phyloP scores from a whole-genome alignment of 768 basidiomycete genomes.

The Neoboletus subvelutipes region DNA sequence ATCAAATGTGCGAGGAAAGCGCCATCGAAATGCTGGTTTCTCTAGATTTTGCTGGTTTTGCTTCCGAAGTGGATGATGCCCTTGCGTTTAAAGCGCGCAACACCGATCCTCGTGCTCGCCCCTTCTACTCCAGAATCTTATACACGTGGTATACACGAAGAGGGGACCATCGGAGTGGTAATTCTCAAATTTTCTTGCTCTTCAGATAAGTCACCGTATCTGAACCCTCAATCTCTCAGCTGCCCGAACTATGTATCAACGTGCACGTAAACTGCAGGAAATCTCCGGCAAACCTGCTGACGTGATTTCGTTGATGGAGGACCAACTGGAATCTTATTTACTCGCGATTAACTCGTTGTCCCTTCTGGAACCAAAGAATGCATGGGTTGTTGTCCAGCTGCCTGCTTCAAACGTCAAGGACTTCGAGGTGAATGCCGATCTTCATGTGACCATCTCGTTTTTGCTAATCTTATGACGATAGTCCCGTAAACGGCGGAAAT shows the following conservation, averaged over 20 bases:
- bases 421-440: slow-evolving; percentile 41
- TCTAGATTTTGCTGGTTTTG: slow-evolving; percentile 82
- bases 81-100: slow-evolving; percentile 93
- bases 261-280: slow-evolving; percentile 72
- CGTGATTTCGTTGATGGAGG: slow-evolving; percentile 51
- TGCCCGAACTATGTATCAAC: slow-evolving; percentile 89
- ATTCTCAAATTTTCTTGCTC: slow-evolving; percentile 30
- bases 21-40: slow-evolving; percentile 75
- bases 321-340: slow-evolving; percentile 77
- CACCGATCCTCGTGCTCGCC: slow-evolving; percentile 80
- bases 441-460: slow-evolving; percentile 14
- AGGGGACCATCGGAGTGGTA: slow-evolving; percentile 91
- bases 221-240: slow-evolving; percentile 50
- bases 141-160: slow-evolving; percentile 90
- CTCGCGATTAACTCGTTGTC: slow-evolving; percentile 88
- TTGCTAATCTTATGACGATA: slow-evolving; percentile 34
- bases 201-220: slow-evolving; percentile 11
- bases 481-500: slow-evolving; percentile 68
- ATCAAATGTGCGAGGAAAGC: slow-evolving; percentile 90
- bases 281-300: slow-evolving; percentile 35
- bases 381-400: slow-evolving; percentile 76
- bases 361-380: slow-evolving; percentile 74
- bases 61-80: slow-evolving; percentile 83
- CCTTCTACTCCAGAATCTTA: slow-evolving; percentile 88
- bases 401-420: slow-evolving; percentile 45